Evolutionary conservation across 805 yeast genomes (phyloP).

Genomic region (Yarrowia osloensis): DNA sequence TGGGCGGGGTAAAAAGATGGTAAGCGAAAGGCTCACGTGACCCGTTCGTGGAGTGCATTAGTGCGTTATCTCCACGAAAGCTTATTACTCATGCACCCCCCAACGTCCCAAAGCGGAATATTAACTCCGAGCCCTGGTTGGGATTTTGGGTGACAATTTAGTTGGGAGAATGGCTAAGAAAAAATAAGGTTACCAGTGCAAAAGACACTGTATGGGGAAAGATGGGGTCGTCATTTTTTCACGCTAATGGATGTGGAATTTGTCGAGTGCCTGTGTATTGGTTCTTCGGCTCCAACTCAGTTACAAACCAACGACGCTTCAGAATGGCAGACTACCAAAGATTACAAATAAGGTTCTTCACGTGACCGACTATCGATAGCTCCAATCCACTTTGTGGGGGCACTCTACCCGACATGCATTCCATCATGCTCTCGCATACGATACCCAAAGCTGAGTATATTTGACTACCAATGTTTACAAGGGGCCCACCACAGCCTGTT

Average conservation of each 20-base stretch:
- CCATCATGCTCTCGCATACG: constrained; percentile 9
- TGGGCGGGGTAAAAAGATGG: background rate
- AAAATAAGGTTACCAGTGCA: too few species aligned
- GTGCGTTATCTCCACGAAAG: background rate
- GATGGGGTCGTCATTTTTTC: too few species aligned
- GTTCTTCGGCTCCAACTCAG: too few species aligned
- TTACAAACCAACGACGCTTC: too few species aligned
- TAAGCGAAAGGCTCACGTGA: background rate
- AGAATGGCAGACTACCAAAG: too few species aligned
- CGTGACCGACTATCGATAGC: background rate
- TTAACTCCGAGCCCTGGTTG: background rate
- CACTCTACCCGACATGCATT: background rate
- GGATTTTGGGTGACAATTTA: background rate
- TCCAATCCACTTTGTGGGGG: background rate
- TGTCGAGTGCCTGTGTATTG: too few species aligned
- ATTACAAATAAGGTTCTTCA: too few species aligned
- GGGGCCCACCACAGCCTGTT: background rate
- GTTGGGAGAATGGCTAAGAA: too few species aligned
- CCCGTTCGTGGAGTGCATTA: background rate
- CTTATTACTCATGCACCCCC: background rate
- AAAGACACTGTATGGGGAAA: too few species aligned
- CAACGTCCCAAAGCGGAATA: background rate
- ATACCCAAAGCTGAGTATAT: background rate
- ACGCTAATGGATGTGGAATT: too few species aligned
- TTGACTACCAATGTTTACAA: constrained; percentile 2